Conservation (phyloP, 2,329 filamentous ascomycete genomes). For the Hymenoscyphus infarciens region DNA sequence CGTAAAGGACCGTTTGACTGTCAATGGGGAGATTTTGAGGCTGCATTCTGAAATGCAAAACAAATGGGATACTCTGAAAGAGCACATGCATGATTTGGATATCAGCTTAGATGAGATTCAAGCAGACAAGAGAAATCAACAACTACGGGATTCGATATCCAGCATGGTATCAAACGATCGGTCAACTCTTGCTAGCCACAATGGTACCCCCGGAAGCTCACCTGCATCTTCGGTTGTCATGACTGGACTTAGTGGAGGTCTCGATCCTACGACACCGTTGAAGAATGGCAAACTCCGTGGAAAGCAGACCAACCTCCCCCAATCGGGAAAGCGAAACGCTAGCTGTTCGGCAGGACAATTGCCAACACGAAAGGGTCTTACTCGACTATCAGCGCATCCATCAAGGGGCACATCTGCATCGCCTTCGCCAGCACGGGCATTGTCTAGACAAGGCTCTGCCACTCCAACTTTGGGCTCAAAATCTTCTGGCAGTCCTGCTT, state of each 20-base stretch:
- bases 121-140: constrained; percentile 60
- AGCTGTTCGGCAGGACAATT: constrained; percentile 40
- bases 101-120: constrained; percentile 69
- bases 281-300: constrained; percentile 34
- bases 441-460: constrained; percentile 42
- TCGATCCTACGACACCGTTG: constrained; percentile 32
- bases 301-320: constrained; percentile 37
- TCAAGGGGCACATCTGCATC: constrained; percentile 36
- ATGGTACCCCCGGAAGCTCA: constrained; percentile 52
- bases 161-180: constrained; percentile 64
- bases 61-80: constrained; percentile 75
- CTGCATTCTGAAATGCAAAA: constrained; percentile 80
- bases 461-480: constrained; percentile 45
- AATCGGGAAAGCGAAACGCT: constrained; percentile 45
- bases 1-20: constrained; percentile 90
- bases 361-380: constrained; percentile 36
- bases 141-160: constrained; percentile 87
- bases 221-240: constrained; percentile 63
- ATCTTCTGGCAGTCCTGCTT: constrained; percentile 45
- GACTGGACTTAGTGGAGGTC: constrained; percentile 44
- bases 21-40: constrained; percentile 91
- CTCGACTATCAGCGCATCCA: constrained; percentile 39
- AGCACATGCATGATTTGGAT: constrained; percentile 75
- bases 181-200: constrained; percentile 44
- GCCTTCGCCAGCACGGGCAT: constrained; percentile 36